Conservation (phyloP, 345 rosid species). For the Gynandropsis gynandra region DNA sequence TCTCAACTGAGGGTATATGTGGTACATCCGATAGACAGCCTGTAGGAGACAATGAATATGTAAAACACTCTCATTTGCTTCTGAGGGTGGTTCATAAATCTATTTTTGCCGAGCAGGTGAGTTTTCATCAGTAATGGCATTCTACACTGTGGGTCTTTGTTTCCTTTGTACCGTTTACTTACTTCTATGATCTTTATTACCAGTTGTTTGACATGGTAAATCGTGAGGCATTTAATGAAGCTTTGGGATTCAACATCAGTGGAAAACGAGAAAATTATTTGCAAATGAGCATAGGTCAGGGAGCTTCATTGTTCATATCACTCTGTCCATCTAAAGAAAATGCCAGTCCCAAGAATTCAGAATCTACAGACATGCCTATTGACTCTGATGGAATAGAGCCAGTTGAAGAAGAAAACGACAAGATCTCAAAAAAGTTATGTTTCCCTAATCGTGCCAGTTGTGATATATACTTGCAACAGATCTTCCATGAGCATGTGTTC, state of each 20-base stretch:
- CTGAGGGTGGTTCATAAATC: slow-evolving; percentile 74
- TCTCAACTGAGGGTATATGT: slow-evolving; percentile 20
- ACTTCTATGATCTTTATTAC: slow-evolving; percentile 24
- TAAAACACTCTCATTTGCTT: slow-evolving; percentile 53
- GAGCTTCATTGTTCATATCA: slow-evolving; percentile 63
- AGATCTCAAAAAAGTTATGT: slow-evolving; percentile 30
- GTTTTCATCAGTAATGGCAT: slow-evolving; percentile 5
- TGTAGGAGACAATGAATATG: slow-evolving; percentile 46
- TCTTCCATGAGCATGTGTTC: slow-evolving; percentile 64
- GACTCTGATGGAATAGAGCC: slow-evolving; percentile 46
- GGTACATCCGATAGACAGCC: slow-evolving; percentile 40
- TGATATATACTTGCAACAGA: slow-evolving; percentile 78
- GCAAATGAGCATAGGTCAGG: slow-evolving; percentile 65
- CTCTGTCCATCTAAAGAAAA: slow-evolving; percentile 44
- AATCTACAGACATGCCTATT: slow-evolving; percentile 31
- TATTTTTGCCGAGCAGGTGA: slow-evolving; percentile 83
- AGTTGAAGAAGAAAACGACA: slow-evolving; percentile 31
- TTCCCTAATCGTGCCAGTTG: slow-evolving; percentile 52
- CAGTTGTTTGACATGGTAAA: slow-evolving; percentile 84
- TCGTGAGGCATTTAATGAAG: slow-evolving; percentile 70
- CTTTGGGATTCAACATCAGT: slow-evolving; percentile 63
- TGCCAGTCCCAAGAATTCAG: slow-evolving; percentile 29
- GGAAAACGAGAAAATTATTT: slow-evolving; percentile 80
- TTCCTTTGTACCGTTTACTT: slow-evolving; percentile 16
- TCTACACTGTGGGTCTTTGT: slow-evolving; percentile 5